Evolutionary conservation across 108 stramenopile genomes (phyloP), one percentile per base, ranked within the genome.

Genomic region (Cyclotella cryptica): DNA sequence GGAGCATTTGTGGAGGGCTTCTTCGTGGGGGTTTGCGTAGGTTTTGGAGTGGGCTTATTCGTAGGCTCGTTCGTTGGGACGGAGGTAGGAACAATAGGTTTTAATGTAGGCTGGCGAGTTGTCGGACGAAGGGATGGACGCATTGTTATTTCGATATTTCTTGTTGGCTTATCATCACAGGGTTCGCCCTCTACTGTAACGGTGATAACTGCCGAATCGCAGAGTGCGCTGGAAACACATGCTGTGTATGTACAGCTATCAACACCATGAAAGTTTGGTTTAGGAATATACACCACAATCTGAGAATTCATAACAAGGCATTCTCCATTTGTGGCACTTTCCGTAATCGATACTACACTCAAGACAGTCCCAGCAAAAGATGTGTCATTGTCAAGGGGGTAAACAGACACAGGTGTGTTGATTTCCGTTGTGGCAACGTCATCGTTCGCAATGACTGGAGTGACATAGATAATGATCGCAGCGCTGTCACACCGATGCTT

Each of bases 211-310:
- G 72, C 72, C 35, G 40, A 53, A 24, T 64, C 72, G 21, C 72
- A 74, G n/a, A 64, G 39, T 0, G 30, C 46, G 10, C 62, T 46
- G 40, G 42, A n/a, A 46, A 64, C 72, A n/a, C 72, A 74, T 12
- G 72, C 61, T 17, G 52, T 11, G 62, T 74, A 74, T 19, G 45
- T 51, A 22, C 72, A 74, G 0, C n/a, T n/a, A 29, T 74, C 72
- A 1, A 52, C 9, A 10, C 72, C 72, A 52, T 63, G 29, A 27
- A 22, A 74, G 61, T 74, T 29, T 9, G 30, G 51, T 15, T 74
- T 27, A 9, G 72, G 72, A 59, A 74, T 65, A 22, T 74, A 74
- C 62, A 74, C 21, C 1, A 74, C 63, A n/a, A 40, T 14, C 12
- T 46, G 59, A 0, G 2, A 1, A 19, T 41, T 64, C 39, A 64